A percentile compares a stretch with the other conserved stretches of the same genome.
Evolutionary conservation across 2,329 filamentous ascomycete species (phyloP).

Genomic region (Penicillium sp.): DNA sequence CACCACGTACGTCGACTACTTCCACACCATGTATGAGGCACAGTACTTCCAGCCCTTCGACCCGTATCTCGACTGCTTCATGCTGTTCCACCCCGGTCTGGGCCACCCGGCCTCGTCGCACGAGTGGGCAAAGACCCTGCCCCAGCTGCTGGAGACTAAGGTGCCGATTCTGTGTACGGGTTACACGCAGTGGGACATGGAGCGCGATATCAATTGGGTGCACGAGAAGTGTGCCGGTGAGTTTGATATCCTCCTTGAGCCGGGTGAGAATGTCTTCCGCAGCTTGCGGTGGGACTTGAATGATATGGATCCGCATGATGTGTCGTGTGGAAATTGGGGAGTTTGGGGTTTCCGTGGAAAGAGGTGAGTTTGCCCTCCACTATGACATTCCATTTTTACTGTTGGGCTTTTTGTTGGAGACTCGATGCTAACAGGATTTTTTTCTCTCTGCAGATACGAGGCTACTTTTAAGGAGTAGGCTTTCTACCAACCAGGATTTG

Average conservation of each 20-base stretch:
- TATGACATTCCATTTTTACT: not conserved
- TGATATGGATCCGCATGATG: constrained; percentile 88
- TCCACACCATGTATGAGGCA: constrained; percentile 91
- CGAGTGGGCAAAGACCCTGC: constrained; percentile 91
- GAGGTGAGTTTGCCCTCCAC: constrained; percentile 67
- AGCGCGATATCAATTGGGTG: constrained; percentile 89
- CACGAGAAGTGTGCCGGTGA: constrained; percentile 82
- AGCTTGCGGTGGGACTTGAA: constrained; percentile 97
- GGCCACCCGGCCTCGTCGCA: constrained; percentile 91
- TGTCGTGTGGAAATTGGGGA: constrained; percentile 96
- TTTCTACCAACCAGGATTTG: not conserved
- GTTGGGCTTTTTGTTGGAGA: too few species aligned
- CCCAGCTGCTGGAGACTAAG: constrained; percentile 90
- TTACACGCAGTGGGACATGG: constrained; percentile 94
- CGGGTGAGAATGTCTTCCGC: constrained; percentile 90
- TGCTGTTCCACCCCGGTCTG: constrained; percentile 94
- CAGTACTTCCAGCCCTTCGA: constrained; percentile 92
- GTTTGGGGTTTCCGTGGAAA: constrained; percentile 97
- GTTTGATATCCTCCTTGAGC: constrained; percentile 87
- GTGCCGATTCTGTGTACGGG: constrained; percentile 92
- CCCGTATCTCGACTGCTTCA: constrained; percentile 97
- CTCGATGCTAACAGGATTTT: not conserved
- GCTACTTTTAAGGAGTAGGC: constrained; percentile 34
- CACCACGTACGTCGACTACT: constrained; percentile 96
- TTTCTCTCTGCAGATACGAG: constrained; percentile 36